Evolutionary conservation across 2,329 filamentous ascomycete species (phyloP).

Genomic region (Curvularia spicifera): DNA sequence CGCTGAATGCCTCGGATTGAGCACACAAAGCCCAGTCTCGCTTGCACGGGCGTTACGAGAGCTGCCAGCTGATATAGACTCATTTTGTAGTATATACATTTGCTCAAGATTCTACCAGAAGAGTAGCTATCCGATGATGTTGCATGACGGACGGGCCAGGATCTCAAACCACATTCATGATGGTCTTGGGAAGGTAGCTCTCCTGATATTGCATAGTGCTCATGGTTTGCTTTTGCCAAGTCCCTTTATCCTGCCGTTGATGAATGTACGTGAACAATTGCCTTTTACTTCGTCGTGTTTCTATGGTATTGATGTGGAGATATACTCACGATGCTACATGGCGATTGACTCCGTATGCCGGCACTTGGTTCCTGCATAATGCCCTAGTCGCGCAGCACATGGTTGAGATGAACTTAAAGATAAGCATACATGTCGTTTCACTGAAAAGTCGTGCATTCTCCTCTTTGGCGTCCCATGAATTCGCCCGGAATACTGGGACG

Average conservation of each 20-base stretch:
- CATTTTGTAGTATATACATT: slow-evolving; percentile 19
- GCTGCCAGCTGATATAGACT: slow-evolving; percentile 26
- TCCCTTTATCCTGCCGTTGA: too few relatives aligned
- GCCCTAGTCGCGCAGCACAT: slow-evolving; percentile 11
- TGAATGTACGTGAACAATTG: too few relatives aligned
- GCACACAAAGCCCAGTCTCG: slow-evolving; percentile 35
- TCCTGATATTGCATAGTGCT: slow-evolving; percentile 5
- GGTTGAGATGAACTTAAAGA: neutral
- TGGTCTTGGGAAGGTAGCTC: neutral
- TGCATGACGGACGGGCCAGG: neutral
- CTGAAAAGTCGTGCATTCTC: neutral
- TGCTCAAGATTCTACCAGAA: neutral
- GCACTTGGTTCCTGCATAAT: slow-evolving; percentile 13
- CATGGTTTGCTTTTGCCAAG: neutral
- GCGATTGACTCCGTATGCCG: slow-evolving; percentile 11
- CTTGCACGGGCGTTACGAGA: slow-evolving; percentile 26
- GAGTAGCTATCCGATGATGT: neutral
- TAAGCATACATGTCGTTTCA: neutral
- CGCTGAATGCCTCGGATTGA: slow-evolving; percentile 34
- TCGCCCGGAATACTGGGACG: neutral
- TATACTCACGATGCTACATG: slow-evolving; percentile 1
- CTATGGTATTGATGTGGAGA: slow-evolving; percentile 1
- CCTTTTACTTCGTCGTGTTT: neutral
- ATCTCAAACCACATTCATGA: slow-evolving; percentile 7
- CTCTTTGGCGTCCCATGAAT: neutral